These are phyloP conservation scores for Botrytis cinerea DNA, from an alignment of 2,329 filamentous ascomycete species.

Conservation along the genomic window DNA sequence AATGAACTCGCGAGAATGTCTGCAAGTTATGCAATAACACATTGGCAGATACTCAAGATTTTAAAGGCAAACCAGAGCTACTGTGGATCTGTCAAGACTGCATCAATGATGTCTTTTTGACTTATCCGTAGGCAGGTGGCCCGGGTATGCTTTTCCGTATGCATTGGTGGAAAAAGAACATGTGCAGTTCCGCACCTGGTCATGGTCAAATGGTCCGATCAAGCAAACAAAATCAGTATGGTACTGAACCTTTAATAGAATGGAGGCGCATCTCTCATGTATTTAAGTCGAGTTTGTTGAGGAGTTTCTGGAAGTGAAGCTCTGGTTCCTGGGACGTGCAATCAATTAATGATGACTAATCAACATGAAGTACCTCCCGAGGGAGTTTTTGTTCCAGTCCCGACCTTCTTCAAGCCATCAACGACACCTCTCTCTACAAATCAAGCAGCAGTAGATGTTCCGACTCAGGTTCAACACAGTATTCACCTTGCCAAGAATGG, in stretches of 20 bases:
- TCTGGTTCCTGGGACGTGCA: not conserved
- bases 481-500: slow-evolving; percentile 59
- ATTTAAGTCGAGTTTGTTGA: not conserved
- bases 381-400: slow-evolving; percentile 57
- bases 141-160: slow-evolving; percentile 19
- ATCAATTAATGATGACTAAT: slow-evolving; percentile 11
- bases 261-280: not conserved
- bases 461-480: slow-evolving; percentile 56
- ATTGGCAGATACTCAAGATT: not conserved
- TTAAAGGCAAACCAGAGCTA: not conserved
- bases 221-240: not conserved
- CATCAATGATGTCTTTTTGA: slow-evolving; percentile 5
- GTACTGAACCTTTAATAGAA: not conserved
- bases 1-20: not conserved
- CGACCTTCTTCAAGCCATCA: slow-evolving; percentile 55
- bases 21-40: not conserved
- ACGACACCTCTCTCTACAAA: slow-evolving; percentile 22
- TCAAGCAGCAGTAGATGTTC: slow-evolving; percentile 50
- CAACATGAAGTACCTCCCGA: slow-evolving; percentile 32
- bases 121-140: slow-evolving; percentile 17
- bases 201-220: not conserved
- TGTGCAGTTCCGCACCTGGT: not conserved
- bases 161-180: not conserved
- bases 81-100: not conserved
- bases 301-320: not conserved